These are phyloP conservation scores for Kandelia obovata DNA, from an alignment of 345 rosid genomes.

Conservation along the genomic window DNA sequence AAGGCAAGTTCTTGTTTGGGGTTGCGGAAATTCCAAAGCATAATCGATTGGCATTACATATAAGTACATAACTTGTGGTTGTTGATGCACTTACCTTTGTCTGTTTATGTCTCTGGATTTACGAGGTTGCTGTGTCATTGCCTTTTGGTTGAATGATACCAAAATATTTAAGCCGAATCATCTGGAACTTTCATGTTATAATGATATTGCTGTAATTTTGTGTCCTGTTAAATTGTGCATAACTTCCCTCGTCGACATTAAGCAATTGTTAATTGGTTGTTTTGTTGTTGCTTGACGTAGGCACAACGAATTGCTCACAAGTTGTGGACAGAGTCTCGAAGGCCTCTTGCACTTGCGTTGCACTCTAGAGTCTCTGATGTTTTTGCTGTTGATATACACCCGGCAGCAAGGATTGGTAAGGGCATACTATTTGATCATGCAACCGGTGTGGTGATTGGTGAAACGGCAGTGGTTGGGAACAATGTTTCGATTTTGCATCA, in stretches of 20 bases:
- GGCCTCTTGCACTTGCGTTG: slow-evolving; percentile 82
- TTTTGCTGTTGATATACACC: slow-evolving; percentile 91
- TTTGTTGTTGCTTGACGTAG: slow-evolving; percentile 27
- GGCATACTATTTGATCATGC: slow-evolving; percentile 91
- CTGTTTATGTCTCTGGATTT: not conserved
- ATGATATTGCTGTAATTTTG: not conserved
- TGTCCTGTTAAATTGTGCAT: not conserved
- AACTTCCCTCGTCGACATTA: not conserved
- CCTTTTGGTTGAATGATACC: not conserved
- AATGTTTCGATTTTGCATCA: slow-evolving; percentile 91
- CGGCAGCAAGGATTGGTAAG: slow-evolving; percentile 87
- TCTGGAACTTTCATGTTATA: not conserved
- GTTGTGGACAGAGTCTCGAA: slow-evolving; percentile 69
- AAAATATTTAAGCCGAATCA: not conserved
- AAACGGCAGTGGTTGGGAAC: slow-evolving; percentile 87
- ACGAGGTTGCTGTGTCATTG: not conserved
- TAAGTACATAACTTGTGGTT: not conserved
- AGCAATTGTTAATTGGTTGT: not conserved
- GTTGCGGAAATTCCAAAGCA: too few species aligned
- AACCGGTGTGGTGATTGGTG: slow-evolving; percentile 86
- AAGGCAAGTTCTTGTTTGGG: too few species aligned
- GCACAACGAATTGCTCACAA: slow-evolving; percentile 91
- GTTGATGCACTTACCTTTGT: not conserved
- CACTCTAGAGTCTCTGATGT: slow-evolving; percentile 93
- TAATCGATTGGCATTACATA: not conserved